Base-by-base conservation (phyloP, 1,284 basidiomycete genomes). In the Thelephora terrestris region DNA sequence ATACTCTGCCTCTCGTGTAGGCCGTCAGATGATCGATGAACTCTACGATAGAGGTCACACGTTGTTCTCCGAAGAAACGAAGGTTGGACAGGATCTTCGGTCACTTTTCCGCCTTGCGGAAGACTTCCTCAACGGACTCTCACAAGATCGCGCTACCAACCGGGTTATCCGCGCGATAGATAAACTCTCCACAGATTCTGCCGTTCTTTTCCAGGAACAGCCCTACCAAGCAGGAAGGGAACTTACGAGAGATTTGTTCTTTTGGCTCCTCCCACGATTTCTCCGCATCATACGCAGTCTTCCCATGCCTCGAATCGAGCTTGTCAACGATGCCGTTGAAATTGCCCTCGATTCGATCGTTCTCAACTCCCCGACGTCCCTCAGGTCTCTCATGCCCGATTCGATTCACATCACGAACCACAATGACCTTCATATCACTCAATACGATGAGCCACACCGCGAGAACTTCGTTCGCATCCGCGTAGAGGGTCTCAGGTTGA, bases 281-380 rank as follows among this genome's bases (percentile, higher is more conserved):
- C 52, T 73, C 12, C 58, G 58, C 17, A 54, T 64, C 16, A 47
- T 75, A 17, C 57, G 57, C 7, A 57, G 60, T 0, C 55, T 76
- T 6, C 73, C 72, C 1, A 64, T 75, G 50, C 73, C 73, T 16
- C 66, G 69, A 4, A 58, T 75, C 4, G 74, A 75, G 50, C 64
- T 66, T 49, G 63, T 64, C 49, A 67, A 61, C 23, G 55, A 54
- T 6, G 36, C 51, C 5, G 46, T 72, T 39, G 68, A 70, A 37
- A 63, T 59, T 1, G 71, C 66, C 1, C 46, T 74, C 24, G 69
- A 73, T 48, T 60, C 69, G 6, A 50, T 67, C 2, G 55, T 67
- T n/a, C 61, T 71, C 52, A 58, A 57, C 4, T 54, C 63, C 7
- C 42, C 55, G 1, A 54, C 56, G 2, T 50, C 55, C 4, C 52